Base-by-base conservation (phyloP, 176 grass and related monocot genomes). In the Oryza glaberrima region DNA sequence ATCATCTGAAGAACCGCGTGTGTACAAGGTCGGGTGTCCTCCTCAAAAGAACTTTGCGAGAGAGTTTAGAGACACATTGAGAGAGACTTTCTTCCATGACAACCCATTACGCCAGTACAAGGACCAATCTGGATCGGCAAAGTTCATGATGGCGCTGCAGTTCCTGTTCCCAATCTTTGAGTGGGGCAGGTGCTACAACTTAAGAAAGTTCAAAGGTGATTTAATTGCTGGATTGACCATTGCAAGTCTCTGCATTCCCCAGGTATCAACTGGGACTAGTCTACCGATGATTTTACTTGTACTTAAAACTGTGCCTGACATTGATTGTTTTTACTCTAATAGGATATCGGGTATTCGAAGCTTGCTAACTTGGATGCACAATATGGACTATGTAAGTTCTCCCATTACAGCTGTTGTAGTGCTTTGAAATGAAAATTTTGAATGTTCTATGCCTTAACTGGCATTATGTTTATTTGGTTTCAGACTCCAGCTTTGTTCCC, bases 281-380 rank as follows among this genome's bases (percentile, higher is more conserved):
- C 25, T 41, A 85, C 65, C 25, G 73, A 23, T 69, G 35, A 23
- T 75, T 85, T 77, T 4, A 35, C 12, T 70, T 4, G 46, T 56
- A 54, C 8, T 54, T 74, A 52, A 64, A 43, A 67, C 49, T 19
- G 9, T 67, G 38, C 11, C 75, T 90, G 12, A 88, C 49, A 32
- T 22, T 30, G 17, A 76, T 23, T 83, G 4, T 63, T 23, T 80
- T 84, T 36, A 84, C 41, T 73, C 35, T 82, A 77, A 64, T 90
- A 98, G 96, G 96, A 98, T 76, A 98, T 98, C 7, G 93, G 91
- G 13, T 98, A 98, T 64, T 92, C 96, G 2, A 98, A 92, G 67
- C 93, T 98, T 15, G 96, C 96, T 69, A 88, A 98, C 84, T 75
- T 95, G 89, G 96, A 98, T 61, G 86, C 93, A 9, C 88, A 98